phyloP scores from a whole-genome alignment of 345 rosid genomes.

The Eucalyptus shirleyi region DNA sequence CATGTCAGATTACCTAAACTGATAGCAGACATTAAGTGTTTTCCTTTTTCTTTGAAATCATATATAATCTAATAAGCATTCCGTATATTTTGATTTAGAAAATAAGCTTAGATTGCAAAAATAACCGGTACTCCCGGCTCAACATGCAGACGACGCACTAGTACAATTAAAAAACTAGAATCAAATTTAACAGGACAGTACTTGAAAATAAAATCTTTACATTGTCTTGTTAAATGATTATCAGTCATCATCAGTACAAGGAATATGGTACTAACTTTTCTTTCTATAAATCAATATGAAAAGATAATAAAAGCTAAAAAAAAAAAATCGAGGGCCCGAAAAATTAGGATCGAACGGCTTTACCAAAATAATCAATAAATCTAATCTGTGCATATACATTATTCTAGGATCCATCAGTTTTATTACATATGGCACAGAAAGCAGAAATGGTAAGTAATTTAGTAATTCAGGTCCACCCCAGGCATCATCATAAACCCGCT shows the following conservation, averaged over 20 bases:
- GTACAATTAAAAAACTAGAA: not conserved
- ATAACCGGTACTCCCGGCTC: rapidly evolving
- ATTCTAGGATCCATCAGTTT: not conserved
- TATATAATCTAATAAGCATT: rapidly evolving
- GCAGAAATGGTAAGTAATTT: not conserved
- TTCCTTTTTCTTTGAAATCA: not conserved
- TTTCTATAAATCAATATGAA: not conserved
- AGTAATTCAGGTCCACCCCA: not conserved
- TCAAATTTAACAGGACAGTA: not conserved
- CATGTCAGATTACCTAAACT: not conserved
- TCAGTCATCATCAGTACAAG: not conserved
- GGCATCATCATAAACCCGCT: not conserved
- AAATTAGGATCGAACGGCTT: not conserved
- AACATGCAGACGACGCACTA: not conserved
- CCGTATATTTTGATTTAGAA: not conserved
- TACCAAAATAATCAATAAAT: not conserved
- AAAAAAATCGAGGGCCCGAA: not conserved
- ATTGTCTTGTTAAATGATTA: not conserved
- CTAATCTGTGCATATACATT: not conserved
- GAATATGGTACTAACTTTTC: not conserved
- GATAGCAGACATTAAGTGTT: not conserved
- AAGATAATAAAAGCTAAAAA: not conserved
- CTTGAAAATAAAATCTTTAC: not conserved
- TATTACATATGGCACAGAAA: not conserved
- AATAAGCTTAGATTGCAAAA: not conserved